Base-by-base conservation (phyloP, 208 protist genomes). In the Leishmania arabica region DNA sequence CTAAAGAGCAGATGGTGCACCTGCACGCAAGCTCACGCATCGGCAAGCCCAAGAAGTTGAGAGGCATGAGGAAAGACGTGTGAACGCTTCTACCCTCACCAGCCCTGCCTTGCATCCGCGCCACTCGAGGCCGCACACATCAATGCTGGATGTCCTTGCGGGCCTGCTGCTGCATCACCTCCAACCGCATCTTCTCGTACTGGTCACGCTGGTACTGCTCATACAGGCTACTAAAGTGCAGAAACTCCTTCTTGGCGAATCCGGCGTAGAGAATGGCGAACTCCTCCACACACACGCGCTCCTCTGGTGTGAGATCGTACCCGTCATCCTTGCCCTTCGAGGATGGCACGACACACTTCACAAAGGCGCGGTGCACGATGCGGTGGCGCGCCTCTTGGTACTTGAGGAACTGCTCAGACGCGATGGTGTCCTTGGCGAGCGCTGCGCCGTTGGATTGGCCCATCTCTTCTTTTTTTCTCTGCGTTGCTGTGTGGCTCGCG, bases 221-320 rank as follows among this genome's bases (percentile, higher is more conserved):
- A 77, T 95, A 96, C 19, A 97, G 85, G 45, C 81, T 86, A 60
- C 78, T 89, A 66, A 92, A 94, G 27, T 96, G 90, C 7, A 90
- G 60, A 69, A 94, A 96, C 31, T 80, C 84, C 42, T 89, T 90
- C 78, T 93, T 92, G 54, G 82, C 82, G 75, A 88, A 96, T 8
- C 83, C 81, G 49, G 91, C 87, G 82, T 97, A 96, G 19, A 97
- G 85, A 47, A 93, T 77, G 17, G 94, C 90, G 76, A 92, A 97
- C 86, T 97, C 92, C 76, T 95, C 90, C 45, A 96, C 92, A 78
- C 94, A 97, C 27, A 81, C 73, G 42, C 89, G 86, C 82, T 96
- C 91, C 82, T 96, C 92, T 7, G 72, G 64, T 4, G 78, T 86
- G 17, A 95, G 81, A 47, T 89, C 84, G 74, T 89, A 92, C 31